Percentiles rank a stretch among this genome's conserved stretches.
Evolutionary conservation across 208 protist species (phyloP).

Genomic region (Wallacemonas sp.): DNA sequence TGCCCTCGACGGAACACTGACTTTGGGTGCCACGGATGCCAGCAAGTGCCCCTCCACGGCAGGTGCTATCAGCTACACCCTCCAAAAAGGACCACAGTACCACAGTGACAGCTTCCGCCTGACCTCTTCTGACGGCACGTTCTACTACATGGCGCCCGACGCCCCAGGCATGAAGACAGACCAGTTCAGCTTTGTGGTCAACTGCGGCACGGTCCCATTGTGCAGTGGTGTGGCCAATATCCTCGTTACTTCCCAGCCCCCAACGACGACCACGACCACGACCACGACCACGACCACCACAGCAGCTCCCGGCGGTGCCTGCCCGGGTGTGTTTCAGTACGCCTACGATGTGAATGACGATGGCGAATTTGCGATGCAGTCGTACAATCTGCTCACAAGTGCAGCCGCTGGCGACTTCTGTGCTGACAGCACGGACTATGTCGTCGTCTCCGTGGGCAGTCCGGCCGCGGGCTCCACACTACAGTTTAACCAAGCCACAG

Average conservation of each 20-base stretch:
- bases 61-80: slow-evolving; percentile 15
- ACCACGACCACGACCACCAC: slow-evolving; percentile 13
- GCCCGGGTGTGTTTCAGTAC: slow-evolving; percentile 44
- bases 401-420: slow-evolving; percentile 12
- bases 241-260: slow-evolving; percentile 9
- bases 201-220: slow-evolving; percentile 10
- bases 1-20: slow-evolving; percentile 13
- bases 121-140: slow-evolving; percentile 4
- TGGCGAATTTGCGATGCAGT: slow-evolving; percentile 17
- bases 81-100: slow-evolving; percentile 8
- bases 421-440: slow-evolving; percentile 16
- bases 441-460: not conserved
- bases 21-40: slow-evolving; percentile 21
- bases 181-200: slow-evolving; percentile 21
- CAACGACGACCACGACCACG: slow-evolving; percentile 8
- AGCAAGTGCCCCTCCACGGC: slow-evolving; percentile 27
- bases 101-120: slow-evolving; percentile 21
- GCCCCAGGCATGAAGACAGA: slow-evolving; percentile 14
- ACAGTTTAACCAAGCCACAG: slow-evolving; percentile 22
- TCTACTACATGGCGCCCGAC: slow-evolving; percentile 19
- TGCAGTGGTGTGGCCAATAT: slow-evolving; percentile 28
- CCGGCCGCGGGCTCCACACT: slow-evolving; percentile 17
- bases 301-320: slow-evolving; percentile 16
- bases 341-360: slow-evolving; percentile 36
- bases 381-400: not conserved